Conservation (phyloP, 352 stramenopile species). For the Pythium aristosporum region DNA sequence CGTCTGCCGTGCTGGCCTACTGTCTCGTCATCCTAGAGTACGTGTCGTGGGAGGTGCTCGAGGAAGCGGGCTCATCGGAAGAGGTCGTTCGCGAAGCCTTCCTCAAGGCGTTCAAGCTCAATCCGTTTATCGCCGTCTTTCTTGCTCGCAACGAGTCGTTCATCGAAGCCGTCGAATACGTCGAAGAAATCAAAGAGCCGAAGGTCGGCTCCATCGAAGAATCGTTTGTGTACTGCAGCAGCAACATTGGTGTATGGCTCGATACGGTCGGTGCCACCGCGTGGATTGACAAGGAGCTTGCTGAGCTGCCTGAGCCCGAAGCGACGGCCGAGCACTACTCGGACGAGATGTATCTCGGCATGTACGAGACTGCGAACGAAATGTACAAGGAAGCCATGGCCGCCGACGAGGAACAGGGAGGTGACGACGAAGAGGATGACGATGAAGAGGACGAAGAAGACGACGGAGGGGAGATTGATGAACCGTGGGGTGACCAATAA, state of each 20-base stretch:
- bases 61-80: conserved; percentile 78
- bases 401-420: conserved; percentile 31
- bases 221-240: conserved; percentile 72
- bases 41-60: conserved; percentile 86
- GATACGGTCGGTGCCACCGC: conserved; percentile 78
- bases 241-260: conserved; percentile 84
- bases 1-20: conserved; percentile 76
- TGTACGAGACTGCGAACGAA: conserved; percentile 85
- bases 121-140: conserved; percentile 84
- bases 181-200: conserved; percentile 77
- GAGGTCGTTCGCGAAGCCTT: conserved; percentile 74
- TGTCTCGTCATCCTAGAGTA: conserved; percentile 86
- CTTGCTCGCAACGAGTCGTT: conserved; percentile 80
- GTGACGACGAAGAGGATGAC: conserved; percentile 25
- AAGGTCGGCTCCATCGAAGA: conserved; percentile 79
- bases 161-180: conserved; percentile 76
- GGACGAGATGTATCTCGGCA: conserved; percentile 85
- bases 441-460: conserved; percentile 32
- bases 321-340: conserved; percentile 53
- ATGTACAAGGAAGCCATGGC: conserved; percentile 78
- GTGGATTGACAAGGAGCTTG: conserved; percentile 85
- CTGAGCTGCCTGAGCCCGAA: conserved; percentile 41
- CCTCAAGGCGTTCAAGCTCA: conserved; percentile 62
- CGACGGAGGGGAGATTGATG: conserved; percentile 46
- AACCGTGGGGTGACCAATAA: conserved; percentile 30